phyloP scores from a whole-genome alignment of 164 flowering plant species.

The Vitis rotundifolia region DNA sequence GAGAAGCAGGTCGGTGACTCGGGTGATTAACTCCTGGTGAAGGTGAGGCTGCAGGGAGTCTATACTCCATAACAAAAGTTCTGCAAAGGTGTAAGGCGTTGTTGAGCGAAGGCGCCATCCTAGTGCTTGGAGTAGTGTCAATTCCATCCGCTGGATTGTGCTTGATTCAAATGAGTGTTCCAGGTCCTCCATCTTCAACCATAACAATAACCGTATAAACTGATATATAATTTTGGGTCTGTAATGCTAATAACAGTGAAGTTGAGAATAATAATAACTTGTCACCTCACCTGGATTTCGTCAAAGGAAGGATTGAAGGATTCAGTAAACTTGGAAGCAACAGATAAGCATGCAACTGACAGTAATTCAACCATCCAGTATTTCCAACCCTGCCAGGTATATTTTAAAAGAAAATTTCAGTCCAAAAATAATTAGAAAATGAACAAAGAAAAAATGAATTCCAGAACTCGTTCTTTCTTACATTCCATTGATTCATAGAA shows the following conservation, averaged over 20 bases:
- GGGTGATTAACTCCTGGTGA: conserved; percentile 21
- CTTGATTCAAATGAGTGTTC: conserved; percentile 35
- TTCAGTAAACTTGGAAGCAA: conserved; percentile 61
- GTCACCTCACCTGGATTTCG: conserved; percentile 53
- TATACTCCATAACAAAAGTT: conserved; percentile 30
- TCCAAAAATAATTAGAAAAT: background rate
- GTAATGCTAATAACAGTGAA: background rate
- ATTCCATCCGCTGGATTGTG: conserved; percentile 51
- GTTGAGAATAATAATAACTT: background rate
- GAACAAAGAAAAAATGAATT: background rate
- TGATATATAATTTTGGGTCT: background rate
- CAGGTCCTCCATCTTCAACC: conserved; percentile 35
- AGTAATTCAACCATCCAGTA: conserved; percentile 54
- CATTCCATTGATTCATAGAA: conserved; percentile 39
- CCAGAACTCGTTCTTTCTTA: conserved; percentile 15
- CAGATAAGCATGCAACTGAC: conserved; percentile 57
- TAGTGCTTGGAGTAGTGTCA: conserved; percentile 39
- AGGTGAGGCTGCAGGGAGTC: conserved; percentile 22
- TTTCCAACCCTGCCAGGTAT: conserved; percentile 40
- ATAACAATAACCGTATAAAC: background rate
- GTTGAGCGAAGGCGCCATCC: conserved; percentile 48
- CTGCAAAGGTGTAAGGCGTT: conserved; percentile 50
- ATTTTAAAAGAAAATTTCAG: background rate
- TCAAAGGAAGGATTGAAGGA: conserved; percentile 33
- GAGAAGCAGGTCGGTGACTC: conserved; percentile 43